phyloP scores from a whole-genome alignment of 2,329 filamentous ascomycete genomes.

The Hypomyces rosellus region DNA sequence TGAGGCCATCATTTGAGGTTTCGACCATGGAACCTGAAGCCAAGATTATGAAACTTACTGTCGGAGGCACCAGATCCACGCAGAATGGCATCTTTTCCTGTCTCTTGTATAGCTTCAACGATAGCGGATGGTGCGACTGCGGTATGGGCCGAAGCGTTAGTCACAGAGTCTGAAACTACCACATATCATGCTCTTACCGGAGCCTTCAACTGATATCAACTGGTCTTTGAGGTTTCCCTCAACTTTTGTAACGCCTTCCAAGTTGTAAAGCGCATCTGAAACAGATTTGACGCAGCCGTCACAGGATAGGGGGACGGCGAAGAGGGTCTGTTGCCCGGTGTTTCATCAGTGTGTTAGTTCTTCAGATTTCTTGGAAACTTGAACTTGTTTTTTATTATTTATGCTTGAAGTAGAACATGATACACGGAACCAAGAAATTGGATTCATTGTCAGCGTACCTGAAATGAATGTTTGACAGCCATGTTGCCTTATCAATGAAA shows the following conservation, averaged over 20 bases:
- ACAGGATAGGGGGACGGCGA: slow-evolving; percentile 91
- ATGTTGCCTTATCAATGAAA: slow-evolving; percentile 28
- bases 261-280: slow-evolving; percentile 67
- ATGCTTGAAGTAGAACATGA: background rate
- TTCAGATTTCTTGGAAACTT: background rate
- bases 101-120: slow-evolving; percentile 79
- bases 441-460: slow-evolving; percentile 28
- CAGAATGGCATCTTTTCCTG: slow-evolving; percentile 88
- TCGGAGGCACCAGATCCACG: slow-evolving; percentile 81
- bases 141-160: slow-evolving; percentile 10
- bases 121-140: slow-evolving; percentile 80
- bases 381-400: slow-evolving; percentile 3
- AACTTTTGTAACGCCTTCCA: slow-evolving; percentile 76
- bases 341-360: slow-evolving; percentile 27
- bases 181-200: slow-evolving; percentile 41
- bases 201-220: slow-evolving; percentile 78
- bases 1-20: background rate
- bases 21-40: background rate
- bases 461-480: slow-evolving; percentile 40
- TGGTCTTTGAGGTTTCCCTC: slow-evolving; percentile 78
- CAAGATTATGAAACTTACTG: slow-evolving; percentile 43
- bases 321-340: slow-evolving; percentile 63
- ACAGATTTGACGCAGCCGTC: slow-evolving; percentile 83
- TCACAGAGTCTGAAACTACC: slow-evolving; percentile 1
- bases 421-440: background rate